Percentiles rank a stretch among this genome's conserved stretches.
These are phyloP conservation scores for Phylloporus arenicola DNA, from an alignment of 768 basidiomycete species.

Conservation along the genomic window DNA sequence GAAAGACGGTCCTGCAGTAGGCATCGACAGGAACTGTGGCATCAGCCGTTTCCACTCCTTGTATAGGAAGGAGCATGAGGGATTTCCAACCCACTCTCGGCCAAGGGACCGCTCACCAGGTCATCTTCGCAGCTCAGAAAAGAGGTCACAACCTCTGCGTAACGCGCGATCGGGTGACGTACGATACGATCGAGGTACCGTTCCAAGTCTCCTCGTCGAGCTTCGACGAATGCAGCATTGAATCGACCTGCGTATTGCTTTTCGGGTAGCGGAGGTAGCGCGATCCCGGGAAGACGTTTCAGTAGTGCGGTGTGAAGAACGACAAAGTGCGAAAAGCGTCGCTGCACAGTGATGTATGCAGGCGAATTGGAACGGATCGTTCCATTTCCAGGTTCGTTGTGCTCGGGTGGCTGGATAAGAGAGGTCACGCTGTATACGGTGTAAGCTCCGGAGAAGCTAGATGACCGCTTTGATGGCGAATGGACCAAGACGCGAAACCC, in stretches of 20 bases:
- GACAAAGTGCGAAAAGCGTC: conserved; percentile 83
- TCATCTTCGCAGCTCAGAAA: conserved; percentile 78
- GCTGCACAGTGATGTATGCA: conserved; percentile 64
- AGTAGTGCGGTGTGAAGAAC: conserved; percentile 67
- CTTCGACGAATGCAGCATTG: conserved; percentile 77
- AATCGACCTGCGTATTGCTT: conserved; percentile 83
- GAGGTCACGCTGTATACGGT: conserved; percentile 76
- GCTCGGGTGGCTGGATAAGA: conserved; percentile 16
- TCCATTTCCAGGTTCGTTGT: conserved; percentile 16
- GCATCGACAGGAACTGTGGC: conserved; percentile 54
- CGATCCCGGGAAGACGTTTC: conserved; percentile 66
- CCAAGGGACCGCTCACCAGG: conserved; percentile 42
- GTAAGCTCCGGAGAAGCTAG: conserved; percentile 62
- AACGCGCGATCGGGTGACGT: conserved; percentile 71
- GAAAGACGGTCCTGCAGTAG: conserved; percentile 69
- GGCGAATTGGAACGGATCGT: conserved; percentile 32
- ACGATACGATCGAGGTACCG: conserved; percentile 67
- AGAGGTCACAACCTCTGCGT: conserved; percentile 73
- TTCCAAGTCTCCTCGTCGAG: conserved; percentile 74
- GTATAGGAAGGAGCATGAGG: background rate
- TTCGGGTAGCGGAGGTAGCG: conserved; percentile 77
- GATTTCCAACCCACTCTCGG: background rate
- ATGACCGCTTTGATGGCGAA: conserved; percentile 71
- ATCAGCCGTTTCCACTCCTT: conserved; percentile 71
- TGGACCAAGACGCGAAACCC: conserved; percentile 72